phyloP scores from a whole-genome alignment of 1,284 basidiomycete species.

The Cutaneotrichosporon sp. region DNA sequence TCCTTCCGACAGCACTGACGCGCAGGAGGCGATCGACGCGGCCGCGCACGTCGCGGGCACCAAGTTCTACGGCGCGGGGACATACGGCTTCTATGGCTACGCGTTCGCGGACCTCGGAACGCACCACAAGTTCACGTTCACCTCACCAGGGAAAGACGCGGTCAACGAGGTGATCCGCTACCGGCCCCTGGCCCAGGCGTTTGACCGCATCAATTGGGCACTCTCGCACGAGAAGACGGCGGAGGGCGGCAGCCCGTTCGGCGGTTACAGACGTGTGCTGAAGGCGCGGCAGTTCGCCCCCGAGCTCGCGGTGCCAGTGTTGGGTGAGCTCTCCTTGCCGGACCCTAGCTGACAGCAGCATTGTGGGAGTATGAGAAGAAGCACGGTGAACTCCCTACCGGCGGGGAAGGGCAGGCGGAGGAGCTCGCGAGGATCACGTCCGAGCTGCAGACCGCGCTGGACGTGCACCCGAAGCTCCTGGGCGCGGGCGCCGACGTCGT shows the following conservation, averaged over 20 bases:
- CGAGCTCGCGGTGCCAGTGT: background rate
- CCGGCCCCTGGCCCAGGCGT: conserved; percentile 64
- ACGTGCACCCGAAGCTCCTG: conserved; percentile 66
- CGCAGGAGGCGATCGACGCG: conserved; percentile 73
- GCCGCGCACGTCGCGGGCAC: conserved; percentile 69
- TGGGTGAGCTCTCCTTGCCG: background rate
- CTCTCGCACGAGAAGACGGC: conserved; percentile 20
- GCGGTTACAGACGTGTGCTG: conserved; percentile 66
- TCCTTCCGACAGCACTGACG: background rate
- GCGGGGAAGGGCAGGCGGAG: conserved; percentile 55
- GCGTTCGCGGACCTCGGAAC: conserved; percentile 89
- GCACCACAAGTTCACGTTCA: conserved; percentile 74
- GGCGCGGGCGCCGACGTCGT: conserved; percentile 60
- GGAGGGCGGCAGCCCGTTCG: conserved; percentile 62
- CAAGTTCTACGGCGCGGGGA: conserved; percentile 83
- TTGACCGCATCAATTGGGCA: conserved; percentile 55
- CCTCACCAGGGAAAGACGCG: conserved; percentile 29
- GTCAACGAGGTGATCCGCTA: conserved; percentile 67
- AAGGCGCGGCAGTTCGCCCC: conserved; percentile 34
- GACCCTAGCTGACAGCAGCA: conserved; percentile 60
- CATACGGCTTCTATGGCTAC: conserved; percentile 89
- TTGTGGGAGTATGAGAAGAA: conserved; percentile 77
- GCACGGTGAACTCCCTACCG: conserved; percentile 63
- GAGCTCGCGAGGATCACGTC: conserved; percentile 66
- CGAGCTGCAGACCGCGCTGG: conserved; percentile 62